A percentile compares a stretch with the other conserved stretches of the same genome.
These are phyloP conservation scores for Ophiostoma himal-ulmi DNA, from an alignment of 2,329 filamentous ascomycete genomes.

Conservation along the genomic window DNA sequence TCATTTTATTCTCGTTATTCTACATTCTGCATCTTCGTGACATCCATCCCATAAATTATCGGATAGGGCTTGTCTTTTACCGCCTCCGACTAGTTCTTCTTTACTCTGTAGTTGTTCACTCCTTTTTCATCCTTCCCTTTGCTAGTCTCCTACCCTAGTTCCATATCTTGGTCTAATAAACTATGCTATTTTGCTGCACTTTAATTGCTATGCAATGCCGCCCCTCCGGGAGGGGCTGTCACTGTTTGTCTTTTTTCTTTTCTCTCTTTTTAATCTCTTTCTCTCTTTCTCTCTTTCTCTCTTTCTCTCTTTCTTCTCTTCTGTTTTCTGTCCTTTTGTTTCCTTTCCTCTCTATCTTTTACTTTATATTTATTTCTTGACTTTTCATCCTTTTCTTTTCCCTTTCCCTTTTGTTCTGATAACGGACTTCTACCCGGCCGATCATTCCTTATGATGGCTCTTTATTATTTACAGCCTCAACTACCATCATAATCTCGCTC, in stretches of 20 bases:
- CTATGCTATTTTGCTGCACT: conserved; percentile 9
- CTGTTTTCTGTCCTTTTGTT: neutral
- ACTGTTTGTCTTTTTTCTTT: conserved; percentile 2
- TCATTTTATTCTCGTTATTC: no score
- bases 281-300: neutral
- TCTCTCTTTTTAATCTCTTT: neutral
- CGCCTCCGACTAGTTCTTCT: no score
- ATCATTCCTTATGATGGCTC: no score
- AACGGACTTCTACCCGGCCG: no score
- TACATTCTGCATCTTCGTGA: no score
- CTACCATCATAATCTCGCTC: no score
- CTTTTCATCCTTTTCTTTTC: neutral
- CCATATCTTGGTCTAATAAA: no score
- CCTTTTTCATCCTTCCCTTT: neutral
- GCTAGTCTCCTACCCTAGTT: neutral
- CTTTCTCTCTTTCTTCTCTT: neutral
- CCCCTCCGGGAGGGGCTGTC: conserved; percentile 14
- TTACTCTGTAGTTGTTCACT: neutral
- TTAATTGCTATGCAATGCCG: conserved; percentile 13
- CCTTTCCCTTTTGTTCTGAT: neutral
- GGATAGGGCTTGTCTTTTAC: no score
- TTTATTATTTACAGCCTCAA: no score
- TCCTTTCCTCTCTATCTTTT: neutral
- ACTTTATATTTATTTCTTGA: neutral
- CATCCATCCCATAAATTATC: no score